phyloP scores from a whole-genome alignment of 2,329 filamentous ascomycete species.

The Neurospora crassa region DNA sequence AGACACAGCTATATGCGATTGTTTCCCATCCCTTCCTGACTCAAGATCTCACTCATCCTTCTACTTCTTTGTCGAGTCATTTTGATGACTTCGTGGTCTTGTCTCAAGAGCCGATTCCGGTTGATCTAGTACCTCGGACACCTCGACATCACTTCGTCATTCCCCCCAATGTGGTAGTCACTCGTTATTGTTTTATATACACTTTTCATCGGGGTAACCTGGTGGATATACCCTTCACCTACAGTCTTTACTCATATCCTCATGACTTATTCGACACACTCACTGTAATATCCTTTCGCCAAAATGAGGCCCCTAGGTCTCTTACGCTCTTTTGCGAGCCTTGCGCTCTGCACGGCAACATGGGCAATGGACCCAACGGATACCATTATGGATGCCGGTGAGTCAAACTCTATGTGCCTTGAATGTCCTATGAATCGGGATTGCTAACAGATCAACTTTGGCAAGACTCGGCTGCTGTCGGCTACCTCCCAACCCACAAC shows the following conservation, averaged over 20 bases:
- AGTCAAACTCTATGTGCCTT: background rate
- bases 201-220: background rate
- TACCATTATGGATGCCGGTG: slow-evolving; percentile 3
- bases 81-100: background rate
- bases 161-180: background rate
- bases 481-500: slow-evolving; percentile 27
- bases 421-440: background rate
- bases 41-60: background rate
- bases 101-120: background rate
- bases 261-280: background rate
- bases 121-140: background rate
- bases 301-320: slow-evolving; percentile 6
- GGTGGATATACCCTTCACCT: background rate
- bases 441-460: background rate
- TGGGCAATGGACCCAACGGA: slow-evolving; percentile 6
- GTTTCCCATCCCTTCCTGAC: background rate
- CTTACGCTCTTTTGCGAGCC: slow-evolving; percentile 5
- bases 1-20: background rate
- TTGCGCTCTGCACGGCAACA: slow-evolving; percentile 6
- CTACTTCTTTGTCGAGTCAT: background rate
- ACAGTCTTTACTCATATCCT: background rate
- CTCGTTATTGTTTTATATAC: background rate
- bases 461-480: slow-evolving; percentile 15
- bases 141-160: background rate
- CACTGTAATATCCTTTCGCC: background rate